Evolutionary conservation across 108 stramenopile genomes (phyloP).

Genomic region (Asterionellopsis glacialis): DNA sequence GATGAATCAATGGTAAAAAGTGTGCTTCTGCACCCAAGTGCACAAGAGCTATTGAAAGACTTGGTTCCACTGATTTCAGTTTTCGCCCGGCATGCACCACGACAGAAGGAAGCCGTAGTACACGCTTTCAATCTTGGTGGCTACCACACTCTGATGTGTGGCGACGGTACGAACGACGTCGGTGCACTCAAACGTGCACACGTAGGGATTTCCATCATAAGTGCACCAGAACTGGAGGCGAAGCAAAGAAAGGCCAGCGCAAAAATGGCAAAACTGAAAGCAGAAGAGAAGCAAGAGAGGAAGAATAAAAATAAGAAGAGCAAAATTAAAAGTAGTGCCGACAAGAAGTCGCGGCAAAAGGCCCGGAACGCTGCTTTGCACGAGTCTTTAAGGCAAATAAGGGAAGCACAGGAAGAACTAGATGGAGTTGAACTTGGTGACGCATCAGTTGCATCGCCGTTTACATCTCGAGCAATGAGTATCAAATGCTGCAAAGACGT

Average conservation of each 20-base stretch:
- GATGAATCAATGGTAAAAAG: conserved; percentile 27
- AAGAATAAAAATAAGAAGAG: conserved; percentile 24
- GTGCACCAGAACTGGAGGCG: conserved; percentile 87
- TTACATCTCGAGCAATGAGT: conserved; percentile 86
- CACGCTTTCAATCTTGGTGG: conserved; percentile 88
- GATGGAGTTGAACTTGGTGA: conserved; percentile 84
- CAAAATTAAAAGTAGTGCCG: conserved; percentile 14
- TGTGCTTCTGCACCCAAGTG: conserved; percentile 54
- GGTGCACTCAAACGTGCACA: conserved; percentile 95
- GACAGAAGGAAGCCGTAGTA: conserved; percentile 94
- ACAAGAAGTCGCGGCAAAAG: conserved; percentile 23
- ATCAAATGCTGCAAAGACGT: conserved; percentile 84
- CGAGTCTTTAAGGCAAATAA: conserved; percentile 49
- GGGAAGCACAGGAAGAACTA: conserved; percentile 78
- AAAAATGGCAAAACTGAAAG: conserved; percentile 36
- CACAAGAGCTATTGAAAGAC: conserved; percentile 39
- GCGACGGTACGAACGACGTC: conserved; percentile 98
- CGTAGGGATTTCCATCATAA: conserved; percentile 94
- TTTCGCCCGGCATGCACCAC: conserved; percentile 93
- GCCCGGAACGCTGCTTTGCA: conserved; percentile 22
- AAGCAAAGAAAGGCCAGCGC: conserved; percentile 61
- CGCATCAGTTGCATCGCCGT: conserved; percentile 97
- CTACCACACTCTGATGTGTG: conserved; percentile 90
- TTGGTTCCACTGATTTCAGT: conserved; percentile 82
- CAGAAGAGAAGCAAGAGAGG: conserved; percentile 40